Evolutionary conservation across 805 yeast species (phyloP), one percentile per base, ranked within the genome.

Genomic region (Yarrowia keelungensis): DNA sequence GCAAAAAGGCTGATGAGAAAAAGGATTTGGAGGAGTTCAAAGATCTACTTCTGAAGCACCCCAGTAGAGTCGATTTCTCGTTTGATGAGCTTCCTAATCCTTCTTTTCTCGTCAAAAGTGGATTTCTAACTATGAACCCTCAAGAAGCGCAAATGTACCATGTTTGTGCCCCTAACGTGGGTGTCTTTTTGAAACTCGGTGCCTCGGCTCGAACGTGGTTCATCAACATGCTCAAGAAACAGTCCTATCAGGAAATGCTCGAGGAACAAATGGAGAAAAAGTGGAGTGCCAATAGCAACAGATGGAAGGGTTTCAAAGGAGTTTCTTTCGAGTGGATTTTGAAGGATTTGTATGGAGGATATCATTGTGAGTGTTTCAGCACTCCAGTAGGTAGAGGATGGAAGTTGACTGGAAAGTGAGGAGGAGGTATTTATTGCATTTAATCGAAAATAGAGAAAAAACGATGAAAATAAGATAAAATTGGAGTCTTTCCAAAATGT

Each of bases 381-480:
- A 86, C 89, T 1, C 89, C 89, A 0, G 85, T 84, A 7, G 88
- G 90, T 0, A 75, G 86, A 58, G 87, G 89, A 2, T 85, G 89
- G 89, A 80, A 82, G 73, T 76, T 85, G 58, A 81, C 88, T 9
- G 86, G 87, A 7, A 59, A 59, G 51, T 59, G 32, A 19, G 41
- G 7, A 3, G 14, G 35, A 12, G 19, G 19, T 56, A 56, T 56
- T 56, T 56, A 56, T 56, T 42, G 54, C 54, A 49, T 49, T 49
- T 32, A 14, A 10, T 14, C 0, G 14, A 3, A 14, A 14, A 14
- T 14, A n/a, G n/a, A n/a, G n/a, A n/a, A n/a, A n/a, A n/a, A n/a
- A n/a, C n/a, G n/a, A n/a, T n/a, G n/a, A n/a, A n/a, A n/a, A n/a
- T n/a, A n/a, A n/a, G n/a, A n/a, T n/a, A n/a, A n/a, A n/a, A n/a